Evolutionary conservation across 371 early-diverging fungal genomes (phyloP).

Genomic region (Mucor indicus): DNA sequence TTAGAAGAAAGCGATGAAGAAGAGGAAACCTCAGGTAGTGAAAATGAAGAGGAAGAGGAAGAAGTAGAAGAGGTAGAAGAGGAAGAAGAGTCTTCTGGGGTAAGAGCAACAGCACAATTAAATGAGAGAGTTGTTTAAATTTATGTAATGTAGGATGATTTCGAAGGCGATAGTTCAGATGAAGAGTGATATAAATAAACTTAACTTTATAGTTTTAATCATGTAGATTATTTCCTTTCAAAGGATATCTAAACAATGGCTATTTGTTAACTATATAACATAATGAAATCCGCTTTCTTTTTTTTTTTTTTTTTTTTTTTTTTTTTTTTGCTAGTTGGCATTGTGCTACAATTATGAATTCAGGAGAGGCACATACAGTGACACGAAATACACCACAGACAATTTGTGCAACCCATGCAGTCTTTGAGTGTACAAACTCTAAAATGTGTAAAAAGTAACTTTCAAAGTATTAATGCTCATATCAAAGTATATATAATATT

Average conservation of each 20-base stretch:
- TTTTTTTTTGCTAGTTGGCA: conserved; percentile 3
- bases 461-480: too few relatives aligned
- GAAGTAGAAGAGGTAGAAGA: conserved; percentile 3
- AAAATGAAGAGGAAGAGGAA: conserved; percentile 7
- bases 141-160: too few relatives aligned
- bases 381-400: too few relatives aligned
- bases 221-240: too few relatives aligned
- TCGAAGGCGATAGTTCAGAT: too few relatives aligned
- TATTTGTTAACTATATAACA: background rate
- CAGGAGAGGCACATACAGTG: background rate
- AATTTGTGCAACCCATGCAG: too few relatives aligned
- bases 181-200: too few relatives aligned
- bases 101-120: background rate
- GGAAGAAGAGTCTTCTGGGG: background rate
- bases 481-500: too few relatives aligned
- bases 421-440: too few relatives aligned
- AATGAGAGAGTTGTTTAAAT: background rate
- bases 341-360: too few relatives aligned
- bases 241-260: background rate
- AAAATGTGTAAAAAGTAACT: too few relatives aligned
- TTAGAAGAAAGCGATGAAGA: background rate
- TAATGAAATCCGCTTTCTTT: background rate
- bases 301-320: background rate
- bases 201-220: too few relatives aligned
- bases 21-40: background rate